phyloP scores from a whole-genome alignment of 345 rosid species.

The Litchi chinensis region DNA sequence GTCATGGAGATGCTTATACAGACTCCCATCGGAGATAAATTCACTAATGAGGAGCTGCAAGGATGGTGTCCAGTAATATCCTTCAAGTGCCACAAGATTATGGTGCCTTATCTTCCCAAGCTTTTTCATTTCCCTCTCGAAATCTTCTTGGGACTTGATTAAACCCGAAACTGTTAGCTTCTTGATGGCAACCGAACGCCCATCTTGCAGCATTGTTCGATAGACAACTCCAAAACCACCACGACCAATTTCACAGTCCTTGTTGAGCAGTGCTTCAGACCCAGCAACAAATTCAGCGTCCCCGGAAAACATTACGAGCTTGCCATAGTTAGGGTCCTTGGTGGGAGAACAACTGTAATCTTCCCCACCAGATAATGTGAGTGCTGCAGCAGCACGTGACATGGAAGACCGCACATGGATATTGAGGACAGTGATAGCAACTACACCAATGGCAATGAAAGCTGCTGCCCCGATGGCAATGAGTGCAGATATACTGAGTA shows the following conservation, averaged over 20 bases:
- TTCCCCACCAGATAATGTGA: conserved; percentile 64
- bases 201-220: conserved; percentile 69
- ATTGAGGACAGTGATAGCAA: conserved; percentile 80
- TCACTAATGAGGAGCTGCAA: conserved; percentile 87
- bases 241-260: conserved; percentile 95
- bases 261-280: conserved; percentile 81
- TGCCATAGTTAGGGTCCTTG: conserved; percentile 84
- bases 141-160: conserved; percentile 89
- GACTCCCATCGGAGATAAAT: conserved; percentile 68
- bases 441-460: conserved; percentile 81
- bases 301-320: conserved; percentile 94
- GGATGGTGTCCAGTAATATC: conserved; percentile 92
- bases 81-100: conserved; percentile 80
- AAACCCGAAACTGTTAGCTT: conserved; percentile 79
- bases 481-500: conserved; percentile 88
- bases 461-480: conserved; percentile 96
- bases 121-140: conserved; percentile 77
- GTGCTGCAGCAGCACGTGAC: conserved; percentile 55
- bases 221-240: conserved; percentile 99
- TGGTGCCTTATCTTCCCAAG: conserved; percentile 77
- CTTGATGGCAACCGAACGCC: conserved; percentile 88
- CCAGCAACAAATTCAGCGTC: conserved; percentile 79
- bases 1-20: conserved; percentile 79
- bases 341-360: conserved; percentile 81
- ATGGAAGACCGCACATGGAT: conserved; percentile 67